These are phyloP conservation scores for Solanum microdontum DNA, from an alignment of 257 asterid species.

Conservation along the genomic window DNA sequence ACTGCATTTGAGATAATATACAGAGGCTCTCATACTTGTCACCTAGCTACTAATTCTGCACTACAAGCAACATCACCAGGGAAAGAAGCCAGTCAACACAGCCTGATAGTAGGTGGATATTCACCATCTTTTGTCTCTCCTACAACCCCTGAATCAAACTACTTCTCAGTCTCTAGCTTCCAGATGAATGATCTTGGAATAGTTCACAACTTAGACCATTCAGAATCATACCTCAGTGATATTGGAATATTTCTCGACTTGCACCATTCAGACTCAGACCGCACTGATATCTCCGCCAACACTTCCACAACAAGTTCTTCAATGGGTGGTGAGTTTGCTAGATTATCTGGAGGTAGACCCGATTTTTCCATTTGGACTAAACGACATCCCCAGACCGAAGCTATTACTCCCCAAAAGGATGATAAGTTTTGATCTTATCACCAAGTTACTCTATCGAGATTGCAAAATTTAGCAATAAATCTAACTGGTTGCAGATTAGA, in stretches of 20 bases:
- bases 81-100: conserved; percentile 11
- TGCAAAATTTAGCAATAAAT: background rate
- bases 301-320: conserved; percentile 64
- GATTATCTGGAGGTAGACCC: conserved; percentile 32
- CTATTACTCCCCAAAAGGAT: conserved; percentile 1
- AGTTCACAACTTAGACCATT: conserved; percentile 8
- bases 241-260: background rate
- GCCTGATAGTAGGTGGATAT: conserved; percentile 4
- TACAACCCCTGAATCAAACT: conserved; percentile 21
- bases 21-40: conserved; percentile 61
- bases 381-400: conserved; percentile 8
- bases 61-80: conserved; percentile 26
- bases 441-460: background rate
- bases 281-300: conserved; percentile 34
- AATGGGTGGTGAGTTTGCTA: conserved; percentile 29
- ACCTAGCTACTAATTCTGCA: conserved; percentile 11
- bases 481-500: background rate
- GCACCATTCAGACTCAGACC: background rate
- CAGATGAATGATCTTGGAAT: conserved; percentile 10
- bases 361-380: conserved; percentile 21
- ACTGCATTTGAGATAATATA: conserved; percentile 47
- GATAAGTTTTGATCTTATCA: background rate
- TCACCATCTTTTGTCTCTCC: conserved; percentile 30
- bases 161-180: conserved; percentile 11
- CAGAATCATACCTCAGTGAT: conserved; percentile 22